Evolutionary conservation across 768 basidiomycete genomes (phyloP).

Genomic region (Chlorophyllum brunneum): DNA sequence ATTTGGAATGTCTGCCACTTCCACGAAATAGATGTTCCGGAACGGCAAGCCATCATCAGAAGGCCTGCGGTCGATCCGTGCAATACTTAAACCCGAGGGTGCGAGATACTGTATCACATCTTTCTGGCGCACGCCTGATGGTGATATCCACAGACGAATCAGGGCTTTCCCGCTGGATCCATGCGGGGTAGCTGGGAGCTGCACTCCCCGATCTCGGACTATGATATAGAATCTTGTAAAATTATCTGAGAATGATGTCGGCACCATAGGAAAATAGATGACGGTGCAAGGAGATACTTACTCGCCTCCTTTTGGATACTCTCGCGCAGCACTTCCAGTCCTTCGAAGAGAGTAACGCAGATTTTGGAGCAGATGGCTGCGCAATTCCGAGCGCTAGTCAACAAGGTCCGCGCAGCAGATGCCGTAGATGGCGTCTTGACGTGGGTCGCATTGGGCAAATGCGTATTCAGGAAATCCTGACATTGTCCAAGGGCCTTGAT

Average conservation of each 20-base stretch:
- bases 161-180: conserved; percentile 25
- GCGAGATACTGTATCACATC: conserved; percentile 27
- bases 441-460: conserved; percentile 48
- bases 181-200: conserved; percentile 16
- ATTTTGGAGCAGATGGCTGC: conserved; percentile 76
- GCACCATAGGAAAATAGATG: not conserved
- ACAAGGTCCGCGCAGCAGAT: conserved; percentile 53
- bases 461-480: conserved; percentile 47
- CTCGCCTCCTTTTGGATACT: conserved; percentile 63
- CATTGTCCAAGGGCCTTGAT: conserved; percentile 77
- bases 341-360: conserved; percentile 55
- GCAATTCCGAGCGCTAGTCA: conserved; percentile 39
- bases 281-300: conserved; percentile 20
- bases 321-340: conserved; percentile 55
- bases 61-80: conserved; percentile 66
- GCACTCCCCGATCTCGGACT: conserved; percentile 29
- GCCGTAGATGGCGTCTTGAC: conserved; percentile 72
- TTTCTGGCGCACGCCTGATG: conserved; percentile 8
- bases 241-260: conserved; percentile 42
- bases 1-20: conserved; percentile 33
- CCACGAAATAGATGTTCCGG: conserved; percentile 61
- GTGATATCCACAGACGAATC: conserved; percentile 23
- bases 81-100: conserved; percentile 37
- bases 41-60: conserved; percentile 42
- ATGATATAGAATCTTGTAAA: conserved; percentile 69